Evolutionary conservation across 495 filamentous ascomycete genomes (phyloP), one percentile per base, ranked within the genome.

Genomic region (Aspergillus hancockii): DNA sequence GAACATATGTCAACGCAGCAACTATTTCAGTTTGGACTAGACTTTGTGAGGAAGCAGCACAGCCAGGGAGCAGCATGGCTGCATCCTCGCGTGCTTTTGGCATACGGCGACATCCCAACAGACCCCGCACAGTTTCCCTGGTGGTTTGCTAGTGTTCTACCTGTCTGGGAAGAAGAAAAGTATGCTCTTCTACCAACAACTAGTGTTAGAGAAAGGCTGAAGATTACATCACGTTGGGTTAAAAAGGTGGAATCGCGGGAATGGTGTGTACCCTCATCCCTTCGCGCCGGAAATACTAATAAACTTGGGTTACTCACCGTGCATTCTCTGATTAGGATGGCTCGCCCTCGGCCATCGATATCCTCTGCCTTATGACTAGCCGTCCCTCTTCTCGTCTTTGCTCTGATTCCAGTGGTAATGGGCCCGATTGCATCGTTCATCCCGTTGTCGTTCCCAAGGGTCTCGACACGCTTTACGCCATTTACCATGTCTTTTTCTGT

Each of bases 81-180:
- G 4, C 83, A 87, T 38, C 76, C 83, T 22, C 82, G 85, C 7
- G 85, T 91, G 2, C 71, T 91, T 47, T 67, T 83, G 13, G 87
- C 87, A n/a, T 94, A 93, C 65, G 92, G 92, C 8, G 81, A 85
- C 38, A 86, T 84, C 16, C 92, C 91, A 0, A 76, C 81, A 8
- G 90, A 96, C 69, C 85, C 90, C 2, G 85, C 85, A 0, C 66
- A 83, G 13, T 94, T 96, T 63, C 90, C 92, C 0, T 97, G 91
- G 79, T 97, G 93, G 93, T 89, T 97, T 60, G 92, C 90, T 16
- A 89, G 82, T 63, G 84, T 95, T 51, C 67, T 95, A 10, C 91
- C 91, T 16, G 83, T 93, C 32, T 79, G 80, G 40, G 90, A 92
- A 18, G 79, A 86, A 22, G 88, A 95, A 59, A 93, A 93, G 65